Evolutionary conservation across 305 asterid species (phyloP), one percentile per base, ranked within the genome.

Genomic region (Fraxinus dipetala): DNA sequence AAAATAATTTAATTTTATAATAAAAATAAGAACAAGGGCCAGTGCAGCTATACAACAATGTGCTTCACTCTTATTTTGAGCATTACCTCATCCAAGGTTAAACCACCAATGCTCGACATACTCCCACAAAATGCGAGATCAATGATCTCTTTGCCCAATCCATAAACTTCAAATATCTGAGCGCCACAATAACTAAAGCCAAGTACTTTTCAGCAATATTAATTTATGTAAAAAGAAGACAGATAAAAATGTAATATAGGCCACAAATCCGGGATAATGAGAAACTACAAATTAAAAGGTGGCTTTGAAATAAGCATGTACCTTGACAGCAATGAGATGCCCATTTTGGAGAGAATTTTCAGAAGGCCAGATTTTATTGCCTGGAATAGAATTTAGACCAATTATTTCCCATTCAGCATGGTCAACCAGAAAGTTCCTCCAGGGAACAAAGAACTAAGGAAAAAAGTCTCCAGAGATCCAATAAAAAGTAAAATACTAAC

Each of bases 241-340:
- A 78, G 22, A 10, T 28, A 67, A 26, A 13, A 82, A 80, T 59
- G 31, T 20, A 43, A 28, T 36, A 69, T 32, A 80, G 80, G 74
- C 65, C 20, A 1, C 51, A 83, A 77, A 63, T 36, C 34, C 6
- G 82, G 59, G 77, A 78, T 69, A 70, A 36, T 76, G 22, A 56
- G 78, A 7, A 79, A 59, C 69, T 72, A 81, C 78, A 69, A 75
- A 9, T 59, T 54, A 36, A 80, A 77, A 65, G 67, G 77, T 79
- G 73, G 74, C 72, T 30, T 31, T 67, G 76, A 81, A 18, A 78
- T 36, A 79, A 51, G 77, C 78, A 80, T 83, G 72, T 87, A 93
- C 99, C 99, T 96, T 76, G 99, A 92, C 81, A 96, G 98, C 92
- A 96, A 87, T 76, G 98, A 96, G 90, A 96, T 96, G 72, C 99